phyloP scores from a whole-genome alignment of 768 basidiomycete genomes.

The Suillus lakei region DNA sequence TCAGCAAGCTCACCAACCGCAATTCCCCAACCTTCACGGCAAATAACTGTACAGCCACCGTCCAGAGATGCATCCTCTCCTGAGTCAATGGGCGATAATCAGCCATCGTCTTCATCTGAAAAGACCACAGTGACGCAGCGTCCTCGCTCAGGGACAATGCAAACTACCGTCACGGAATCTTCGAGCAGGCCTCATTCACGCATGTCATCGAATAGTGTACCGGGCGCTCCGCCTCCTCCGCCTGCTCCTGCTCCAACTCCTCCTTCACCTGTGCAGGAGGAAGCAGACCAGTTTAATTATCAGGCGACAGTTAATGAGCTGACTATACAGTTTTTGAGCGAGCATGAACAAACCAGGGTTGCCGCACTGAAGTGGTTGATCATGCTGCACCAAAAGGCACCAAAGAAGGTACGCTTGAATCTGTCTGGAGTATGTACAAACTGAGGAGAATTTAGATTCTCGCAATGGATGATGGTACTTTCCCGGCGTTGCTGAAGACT shows the following conservation, averaged over 20 bases:
- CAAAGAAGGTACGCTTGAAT: conserved; percentile 71
- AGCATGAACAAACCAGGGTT: conserved; percentile 95
- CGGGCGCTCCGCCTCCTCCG: conserved; percentile 39
- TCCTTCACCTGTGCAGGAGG: conserved; percentile 44
- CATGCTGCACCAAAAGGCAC: conserved; percentile 98
- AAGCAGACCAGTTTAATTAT: conserved; percentile 85
- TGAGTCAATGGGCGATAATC: conserved; percentile 45
- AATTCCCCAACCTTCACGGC: conserved; percentile 49
- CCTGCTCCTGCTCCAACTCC: conserved; percentile 32
- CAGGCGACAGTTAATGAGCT: conserved; percentile 91
- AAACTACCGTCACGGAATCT: conserved; percentile 32
- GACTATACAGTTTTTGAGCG: conserved; percentile 92
- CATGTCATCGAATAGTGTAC: conserved; percentile 49
- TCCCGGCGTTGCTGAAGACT: conserved; percentile 93
- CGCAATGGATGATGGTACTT: conserved; percentile 95
- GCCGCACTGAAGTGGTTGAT: conserved; percentile 97
- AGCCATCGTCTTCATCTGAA: conserved; percentile 38
- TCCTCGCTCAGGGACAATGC: conserved; percentile 30
- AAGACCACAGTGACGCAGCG: conserved; percentile 37
- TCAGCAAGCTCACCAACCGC: conserved; percentile 64
- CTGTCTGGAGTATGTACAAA: background rate
- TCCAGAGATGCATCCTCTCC: conserved; percentile 54
- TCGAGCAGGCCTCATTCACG: conserved; percentile 70
- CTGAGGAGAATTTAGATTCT: conserved; percentile 64
- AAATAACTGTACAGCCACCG: conserved; percentile 49